phyloP scores from a whole-genome alignment of 176 grass and related monocot species.

The Rhipidocladum racemiflorum region DNA sequence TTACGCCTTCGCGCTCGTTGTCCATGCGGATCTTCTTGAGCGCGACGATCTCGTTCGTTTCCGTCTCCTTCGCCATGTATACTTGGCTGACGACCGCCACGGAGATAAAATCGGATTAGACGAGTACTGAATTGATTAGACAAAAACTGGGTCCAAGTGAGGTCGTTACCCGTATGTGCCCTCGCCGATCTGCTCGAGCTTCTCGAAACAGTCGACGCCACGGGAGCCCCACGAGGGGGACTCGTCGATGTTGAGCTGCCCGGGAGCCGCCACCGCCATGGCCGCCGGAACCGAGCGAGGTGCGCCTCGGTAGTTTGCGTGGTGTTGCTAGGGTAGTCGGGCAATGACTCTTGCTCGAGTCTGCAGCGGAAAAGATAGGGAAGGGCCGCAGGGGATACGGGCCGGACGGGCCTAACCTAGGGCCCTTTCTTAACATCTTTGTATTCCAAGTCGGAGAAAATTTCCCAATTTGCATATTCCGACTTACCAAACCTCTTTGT shows the following conservation, averaged over 20 bases:
- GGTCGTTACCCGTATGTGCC: slow-evolving; percentile 63
- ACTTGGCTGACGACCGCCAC: slow-evolving; percentile 55
- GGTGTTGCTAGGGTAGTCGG: no score
- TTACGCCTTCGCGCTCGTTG: slow-evolving; percentile 83
- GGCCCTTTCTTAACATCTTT: not conserved
- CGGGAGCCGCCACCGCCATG: slow-evolving; percentile 60
- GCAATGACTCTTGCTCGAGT: no score
- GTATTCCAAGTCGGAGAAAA: not conserved
- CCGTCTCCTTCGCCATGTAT: slow-evolving; percentile 87
- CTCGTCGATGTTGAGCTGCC: slow-evolving; percentile 69
- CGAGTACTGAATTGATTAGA: not conserved
- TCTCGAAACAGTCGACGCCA: slow-evolving; percentile 74
- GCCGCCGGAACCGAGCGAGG: not conserved
- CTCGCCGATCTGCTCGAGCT: slow-evolving; percentile 80
- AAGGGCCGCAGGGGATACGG: not conserved
- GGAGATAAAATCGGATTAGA: not conserved
- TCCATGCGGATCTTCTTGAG: slow-evolving; percentile 97
- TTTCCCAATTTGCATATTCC: not conserved
- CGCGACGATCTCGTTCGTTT: slow-evolving; percentile 79
- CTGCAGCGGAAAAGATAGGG: not conserved
- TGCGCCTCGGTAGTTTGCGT: not conserved
- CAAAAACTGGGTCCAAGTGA: not conserved
- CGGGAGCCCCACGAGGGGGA: slow-evolving; percentile 66
- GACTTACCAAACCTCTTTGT: not conserved
- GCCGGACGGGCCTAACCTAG: not conserved